These are phyloP conservation scores for Amylocarpus encephaloides DNA, from an alignment of 2,329 filamentous ascomycete genomes.

Conservation along the genomic window DNA sequence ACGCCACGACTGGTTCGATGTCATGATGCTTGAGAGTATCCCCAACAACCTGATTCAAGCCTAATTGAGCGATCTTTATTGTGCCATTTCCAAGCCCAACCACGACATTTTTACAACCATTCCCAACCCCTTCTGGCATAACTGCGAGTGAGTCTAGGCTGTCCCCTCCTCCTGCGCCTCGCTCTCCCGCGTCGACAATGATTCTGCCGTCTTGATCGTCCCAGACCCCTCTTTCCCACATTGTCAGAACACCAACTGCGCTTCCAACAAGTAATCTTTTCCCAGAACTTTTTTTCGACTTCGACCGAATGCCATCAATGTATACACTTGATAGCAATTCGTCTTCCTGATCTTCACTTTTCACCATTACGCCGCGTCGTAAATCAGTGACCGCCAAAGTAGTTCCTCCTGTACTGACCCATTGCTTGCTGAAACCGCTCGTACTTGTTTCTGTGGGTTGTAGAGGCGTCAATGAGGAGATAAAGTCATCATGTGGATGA, in stretches of 20 bases:
- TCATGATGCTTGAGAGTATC: constrained; percentile 68
- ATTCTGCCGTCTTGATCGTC: constrained; percentile 91
- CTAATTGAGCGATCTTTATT: constrained; percentile 70
- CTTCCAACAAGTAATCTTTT: constrained; percentile 70
- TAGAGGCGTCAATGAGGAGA: constrained; percentile 80
- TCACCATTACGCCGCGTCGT: constrained; percentile 75
- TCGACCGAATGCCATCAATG: constrained; percentile 67
- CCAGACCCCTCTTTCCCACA: constrained; percentile 94
- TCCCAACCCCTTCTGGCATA: constrained; percentile 63
- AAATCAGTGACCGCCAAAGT: constrained; percentile 88
- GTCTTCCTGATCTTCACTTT: constrained; percentile 91
- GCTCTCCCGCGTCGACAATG: constrained; percentile 58
- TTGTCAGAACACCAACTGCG: constrained; percentile 72
- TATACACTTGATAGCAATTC: constrained; percentile 79
- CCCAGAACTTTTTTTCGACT: constrained; percentile 58
- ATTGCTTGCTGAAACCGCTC: constrained; percentile 87
- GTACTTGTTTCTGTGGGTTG: constrained; percentile 75
- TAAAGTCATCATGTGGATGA: constrained; percentile 85
- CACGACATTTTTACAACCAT: constrained; percentile 65
- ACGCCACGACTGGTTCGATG: constrained; percentile 72
- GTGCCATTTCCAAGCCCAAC: constrained; percentile 77
- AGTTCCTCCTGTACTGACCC: constrained; percentile 86
- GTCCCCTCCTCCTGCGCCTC: constrained; percentile 59
- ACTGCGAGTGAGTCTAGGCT: constrained; percentile 72
- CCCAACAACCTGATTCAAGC: constrained; percentile 62